Percentiles rank a stretch among this genome's conserved stretches.
phyloP scores from a whole-genome alignment of 371 early-diverging fungal species.

The Zychaea mexicana region DNA sequence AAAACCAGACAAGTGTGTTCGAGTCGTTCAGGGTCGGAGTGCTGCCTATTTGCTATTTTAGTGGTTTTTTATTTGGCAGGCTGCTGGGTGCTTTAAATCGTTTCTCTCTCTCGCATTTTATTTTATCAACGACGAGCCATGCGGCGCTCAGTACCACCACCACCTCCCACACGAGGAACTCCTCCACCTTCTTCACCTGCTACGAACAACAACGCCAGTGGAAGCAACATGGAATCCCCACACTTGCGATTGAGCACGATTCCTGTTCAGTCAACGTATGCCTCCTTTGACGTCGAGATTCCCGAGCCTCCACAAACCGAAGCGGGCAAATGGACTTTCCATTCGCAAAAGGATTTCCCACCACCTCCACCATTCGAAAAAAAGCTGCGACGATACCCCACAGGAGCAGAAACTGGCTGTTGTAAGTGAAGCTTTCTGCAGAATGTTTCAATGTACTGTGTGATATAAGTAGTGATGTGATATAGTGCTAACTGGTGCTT shows the following conservation, averaged over 20 bases:
- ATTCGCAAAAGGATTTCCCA: conserved; percentile 49
- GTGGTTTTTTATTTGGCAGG: no score
- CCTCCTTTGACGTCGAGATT: conserved; percentile 34
- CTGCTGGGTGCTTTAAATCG: no score
- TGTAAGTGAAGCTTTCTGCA: conserved; percentile 40
- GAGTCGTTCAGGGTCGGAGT: neutral
- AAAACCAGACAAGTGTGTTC: neutral
- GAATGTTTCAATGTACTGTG: no score
- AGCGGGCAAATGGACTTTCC: conserved; percentile 55
- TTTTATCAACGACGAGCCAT: no score
- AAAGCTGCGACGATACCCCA: conserved; percentile 42
- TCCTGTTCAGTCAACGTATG: conserved; percentile 44
- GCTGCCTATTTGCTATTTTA: no score
- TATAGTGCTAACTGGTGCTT: neutral
- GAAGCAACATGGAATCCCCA: conserved; percentile 23
- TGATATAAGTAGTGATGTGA: no score
- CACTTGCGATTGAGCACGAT: conserved; percentile 36
- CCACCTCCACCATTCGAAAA: conserved; percentile 52
- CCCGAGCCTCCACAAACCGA: conserved; percentile 54
- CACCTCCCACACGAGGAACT: neutral
- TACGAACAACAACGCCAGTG: neutral
- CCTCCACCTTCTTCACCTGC: neutral
- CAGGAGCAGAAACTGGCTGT: conserved; percentile 50
- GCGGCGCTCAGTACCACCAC: neutral
- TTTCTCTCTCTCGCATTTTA: no score